Percentiles rank a stretch among this genome's conserved stretches.
Conservation (phyloP, 495 filamentous ascomycete species). For the Aspergillus affinis region DNA sequence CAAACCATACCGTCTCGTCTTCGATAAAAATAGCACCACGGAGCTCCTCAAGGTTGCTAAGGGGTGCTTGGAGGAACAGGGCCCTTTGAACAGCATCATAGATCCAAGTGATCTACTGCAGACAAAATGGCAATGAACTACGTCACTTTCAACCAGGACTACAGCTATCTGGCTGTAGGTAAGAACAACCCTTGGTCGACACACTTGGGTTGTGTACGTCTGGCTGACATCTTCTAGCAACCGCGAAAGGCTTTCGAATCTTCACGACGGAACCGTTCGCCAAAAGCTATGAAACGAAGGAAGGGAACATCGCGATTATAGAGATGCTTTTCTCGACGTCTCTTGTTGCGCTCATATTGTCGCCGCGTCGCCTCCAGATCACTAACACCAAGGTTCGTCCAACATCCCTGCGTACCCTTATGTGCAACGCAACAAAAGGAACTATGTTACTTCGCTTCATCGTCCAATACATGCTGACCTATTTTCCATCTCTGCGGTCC, state of each 20-base stretch:
- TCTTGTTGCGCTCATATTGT: slow-evolving; percentile 88
- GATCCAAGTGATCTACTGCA: slow-evolving; percentile 12
- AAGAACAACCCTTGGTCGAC: slow-evolving; percentile 26
- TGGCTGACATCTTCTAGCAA: slow-evolving; percentile 56
- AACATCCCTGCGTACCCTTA: slow-evolving; percentile 6
- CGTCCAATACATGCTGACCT: slow-evolving; percentile 1
- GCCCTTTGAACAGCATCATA: slow-evolving; percentile 7
- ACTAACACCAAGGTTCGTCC: slow-evolving; percentile 89
- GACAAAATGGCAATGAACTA: slow-evolving; percentile 80
- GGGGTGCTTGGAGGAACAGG: slow-evolving; percentile 2
- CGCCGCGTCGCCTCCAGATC: slow-evolving; percentile 86
- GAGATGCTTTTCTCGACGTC: slow-evolving; percentile 99
- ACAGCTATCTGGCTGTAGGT: slow-evolving; percentile 94
- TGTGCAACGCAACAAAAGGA: background rate
- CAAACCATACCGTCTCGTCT: background rate
- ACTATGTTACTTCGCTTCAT: background rate
- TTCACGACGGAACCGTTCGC: slow-evolving; percentile 95
- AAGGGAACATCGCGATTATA: slow-evolving; percentile 89
- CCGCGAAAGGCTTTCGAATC: slow-evolving; percentile 87
- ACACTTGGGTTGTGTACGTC: slow-evolving; percentile 6
- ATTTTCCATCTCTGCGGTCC: background rate
- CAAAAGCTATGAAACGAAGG: slow-evolving; percentile 88
- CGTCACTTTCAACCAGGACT: slow-evolving; percentile 98
- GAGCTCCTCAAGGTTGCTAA: background rate
- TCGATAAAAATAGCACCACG: no score